Conservation (phyloP, 441 rosid genomes). For the Hura crepitans region DNA sequence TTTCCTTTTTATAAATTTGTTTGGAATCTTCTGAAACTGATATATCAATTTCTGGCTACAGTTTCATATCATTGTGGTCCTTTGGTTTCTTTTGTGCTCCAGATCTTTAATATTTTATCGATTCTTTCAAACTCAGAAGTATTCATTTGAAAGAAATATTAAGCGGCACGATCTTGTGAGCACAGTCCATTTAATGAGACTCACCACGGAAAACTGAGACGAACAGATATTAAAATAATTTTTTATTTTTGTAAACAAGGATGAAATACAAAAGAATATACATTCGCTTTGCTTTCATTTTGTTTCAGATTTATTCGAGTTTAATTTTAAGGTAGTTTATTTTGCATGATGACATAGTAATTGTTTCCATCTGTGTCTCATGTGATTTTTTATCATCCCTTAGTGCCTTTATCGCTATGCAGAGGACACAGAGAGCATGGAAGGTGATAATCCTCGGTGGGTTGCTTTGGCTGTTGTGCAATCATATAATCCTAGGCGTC, state of each 20-base stretch:
- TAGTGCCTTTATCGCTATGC: slow-evolving; percentile 12
- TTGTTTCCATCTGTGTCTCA: not conserved
- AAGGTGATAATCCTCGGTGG: slow-evolving; percentile 41
- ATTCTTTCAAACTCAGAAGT: no score
- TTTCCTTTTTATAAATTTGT: not conserved
- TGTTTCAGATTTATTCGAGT: no score
- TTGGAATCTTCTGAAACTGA: not conserved
- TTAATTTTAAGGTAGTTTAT: not conserved
- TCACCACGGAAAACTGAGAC: not conserved
- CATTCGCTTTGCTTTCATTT: not conserved
- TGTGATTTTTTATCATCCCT: not conserved
- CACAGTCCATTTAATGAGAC: not conserved
- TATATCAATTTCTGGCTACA: not conserved
- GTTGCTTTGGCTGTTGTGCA: slow-evolving; percentile 82
- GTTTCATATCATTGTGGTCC: not conserved
- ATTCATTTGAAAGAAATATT: no score
- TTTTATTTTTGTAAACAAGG: not conserved
- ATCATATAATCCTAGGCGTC: slow-evolving; percentile 65
- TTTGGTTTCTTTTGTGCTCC: not conserved
- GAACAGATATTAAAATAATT: not conserved
- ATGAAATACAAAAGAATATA: not conserved
- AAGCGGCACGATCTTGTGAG: not conserved
- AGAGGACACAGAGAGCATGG: slow-evolving; percentile 36
- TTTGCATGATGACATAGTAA: not conserved
- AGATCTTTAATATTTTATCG: not conserved